These are phyloP conservation scores for Phoenix roebelenii DNA, from an alignment of 176 grass and related monocot species.

Conservation along the genomic window DNA sequence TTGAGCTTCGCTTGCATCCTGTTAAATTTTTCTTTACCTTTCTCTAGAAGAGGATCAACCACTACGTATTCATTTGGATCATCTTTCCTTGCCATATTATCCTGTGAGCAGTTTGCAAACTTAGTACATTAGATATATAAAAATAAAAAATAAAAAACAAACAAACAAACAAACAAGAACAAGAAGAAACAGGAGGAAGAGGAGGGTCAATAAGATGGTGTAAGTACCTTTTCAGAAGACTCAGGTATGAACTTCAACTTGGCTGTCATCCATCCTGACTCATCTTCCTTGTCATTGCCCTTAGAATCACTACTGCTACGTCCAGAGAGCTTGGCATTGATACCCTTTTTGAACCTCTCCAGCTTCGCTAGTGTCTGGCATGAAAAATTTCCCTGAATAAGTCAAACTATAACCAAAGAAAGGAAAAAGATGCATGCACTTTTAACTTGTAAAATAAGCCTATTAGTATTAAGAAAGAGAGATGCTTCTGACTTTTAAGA, in stretches of 20 bases:
- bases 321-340: conserved; percentile 37
- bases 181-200: not conserved
- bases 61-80: conserved; percentile 92
- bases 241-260: conserved; percentile 46
- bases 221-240: conserved; percentile 46
- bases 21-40: conserved; percentile 96
- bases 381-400: conserved; percentile 8
- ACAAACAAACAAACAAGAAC: no score
- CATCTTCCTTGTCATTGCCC: conserved; percentile 31
- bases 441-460: no score
- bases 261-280: conserved; percentile 58
- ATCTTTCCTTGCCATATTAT: conserved; percentile 74
- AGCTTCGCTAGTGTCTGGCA: conserved; percentile 69
- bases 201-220: not conserved
- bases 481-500: no score
- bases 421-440: no score
- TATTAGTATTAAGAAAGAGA: no score
- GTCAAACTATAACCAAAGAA: not conserved
- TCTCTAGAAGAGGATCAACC: conserved; percentile 88
- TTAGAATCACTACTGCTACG: conserved; percentile 25
- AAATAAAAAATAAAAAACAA: no score
- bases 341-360: conserved; percentile 60
- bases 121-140: no score
- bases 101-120: conserved; percentile 28
- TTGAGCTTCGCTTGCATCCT: conserved; percentile 93